Base-by-base conservation (phyloP, 345 rosid genomes). In the Eucalyptus globulus region DNA sequence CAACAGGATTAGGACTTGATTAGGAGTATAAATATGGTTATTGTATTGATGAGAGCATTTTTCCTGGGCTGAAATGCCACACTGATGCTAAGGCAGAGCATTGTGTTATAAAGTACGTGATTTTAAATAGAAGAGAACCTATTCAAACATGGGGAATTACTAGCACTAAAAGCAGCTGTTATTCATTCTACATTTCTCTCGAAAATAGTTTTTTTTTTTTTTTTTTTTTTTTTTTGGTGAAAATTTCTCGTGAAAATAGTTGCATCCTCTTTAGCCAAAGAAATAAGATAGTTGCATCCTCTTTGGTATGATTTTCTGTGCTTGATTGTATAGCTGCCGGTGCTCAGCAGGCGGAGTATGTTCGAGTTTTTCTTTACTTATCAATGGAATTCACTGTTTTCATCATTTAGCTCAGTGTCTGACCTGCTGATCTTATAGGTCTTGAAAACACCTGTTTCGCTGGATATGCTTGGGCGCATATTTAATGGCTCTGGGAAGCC, bases 401-500 rank as follows among this genome's bases (percentile, higher is more conserved):
- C 31, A n/a, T 87, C n/a, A 22, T 43, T 44, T 19, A 29, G 31
- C 50, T 37, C 45, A 31, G n/a, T 31, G 45, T 51, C 15, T 62
- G 60, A 29, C 89, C 87, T 31, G 37, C 76, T 69, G 87, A 47
- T 91, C 92, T 90, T 89, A 87, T 90, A 97, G 99, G 99, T 97
- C 90, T 87, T 97, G 93, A 97, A 96, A 91, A 96, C 99, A 40
- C 99, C 98, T 6, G 98, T 97, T 89, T 96, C 99, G 34, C 85
- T 94, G 97, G 99, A 97, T 94, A 97, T 97, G 99, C 97, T 97
- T 91, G 99, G 99, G 49, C 97, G 98, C 89, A 96, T 97, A 87
- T 97, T 97, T 91, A 97, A 97, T 91, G 99, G 99, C 92, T 97
- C 99, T 91, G 99, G 99, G 87, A 97, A 96, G 90, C 98, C 99